These are phyloP conservation scores for Zygotorulaspora sp. DNA, from an alignment of 805 yeast genomes.

Conservation along the genomic window DNA sequence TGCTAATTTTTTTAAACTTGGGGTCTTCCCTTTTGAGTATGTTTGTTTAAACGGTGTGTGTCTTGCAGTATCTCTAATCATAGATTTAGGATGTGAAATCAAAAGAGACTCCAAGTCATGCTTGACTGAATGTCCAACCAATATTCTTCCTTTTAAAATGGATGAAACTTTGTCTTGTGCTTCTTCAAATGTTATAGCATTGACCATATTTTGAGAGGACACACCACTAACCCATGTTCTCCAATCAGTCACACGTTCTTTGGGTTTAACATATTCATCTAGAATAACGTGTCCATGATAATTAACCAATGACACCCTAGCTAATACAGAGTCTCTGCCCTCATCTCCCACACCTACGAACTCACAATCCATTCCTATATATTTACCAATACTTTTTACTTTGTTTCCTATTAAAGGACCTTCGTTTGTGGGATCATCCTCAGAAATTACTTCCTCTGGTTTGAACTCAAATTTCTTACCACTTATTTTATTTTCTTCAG, in stretches of 20 bases:
- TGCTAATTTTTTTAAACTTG: constrained; percentile 63
- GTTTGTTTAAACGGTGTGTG: constrained; percentile 51
- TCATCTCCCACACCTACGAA: constrained; percentile 86
- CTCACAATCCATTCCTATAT: constrained; percentile 84
- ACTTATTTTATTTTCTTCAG: constrained; percentile 21
- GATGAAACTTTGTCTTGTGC: constrained; percentile 58
- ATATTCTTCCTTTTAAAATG: constrained; percentile 48
- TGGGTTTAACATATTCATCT: constrained; percentile 74
- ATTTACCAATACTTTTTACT: constrained; percentile 55
- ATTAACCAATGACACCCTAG: constrained; percentile 84
- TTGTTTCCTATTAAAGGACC: constrained; percentile 2
- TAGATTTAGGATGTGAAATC: constrained; percentile 59
- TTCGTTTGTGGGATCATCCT: constrained; percentile 3
- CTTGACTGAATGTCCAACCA: constrained; percentile 83
- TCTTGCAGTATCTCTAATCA: constrained; percentile 70
- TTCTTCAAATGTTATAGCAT: constrained; percentile 60
- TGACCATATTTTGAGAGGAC: constrained; percentile 59
- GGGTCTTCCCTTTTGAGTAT: constrained; percentile 62
- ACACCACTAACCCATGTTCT: constrained; percentile 92
- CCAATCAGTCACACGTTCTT: constrained; percentile 79
- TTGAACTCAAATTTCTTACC: constrained; percentile 25
- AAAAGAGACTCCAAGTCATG: constrained; percentile 70
- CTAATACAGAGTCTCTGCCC: constrained; percentile 67
- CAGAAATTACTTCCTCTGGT: constrained; percentile 1
- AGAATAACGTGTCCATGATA: constrained; percentile 66